Conservation (phyloP, 495 filamentous ascomycete species). For the Thermochaetoides thermophila region DNA sequence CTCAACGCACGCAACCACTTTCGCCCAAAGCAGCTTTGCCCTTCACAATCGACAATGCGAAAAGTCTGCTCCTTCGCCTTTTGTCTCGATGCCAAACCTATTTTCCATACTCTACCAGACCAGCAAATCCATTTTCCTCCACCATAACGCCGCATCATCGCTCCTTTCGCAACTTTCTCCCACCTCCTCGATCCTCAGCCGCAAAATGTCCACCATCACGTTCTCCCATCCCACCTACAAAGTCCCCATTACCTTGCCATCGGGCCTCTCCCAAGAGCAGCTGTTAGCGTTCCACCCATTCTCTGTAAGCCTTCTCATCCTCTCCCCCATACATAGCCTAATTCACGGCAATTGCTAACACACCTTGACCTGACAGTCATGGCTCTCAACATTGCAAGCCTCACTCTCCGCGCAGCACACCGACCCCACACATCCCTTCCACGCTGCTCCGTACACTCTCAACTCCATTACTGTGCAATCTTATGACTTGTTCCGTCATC, state of each 20-base stretch:
- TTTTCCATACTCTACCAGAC: slow-evolving; percentile 3
- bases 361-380: slow-evolving; percentile 26
- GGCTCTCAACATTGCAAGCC: slow-evolving; percentile 52
- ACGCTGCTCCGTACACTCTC: slow-evolving; percentile 53
- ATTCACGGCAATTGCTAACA: no score
- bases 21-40: slow-evolving; percentile 21
- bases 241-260: slow-evolving; percentile 40
- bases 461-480: slow-evolving; percentile 57
- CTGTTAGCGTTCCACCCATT: slow-evolving; percentile 61
- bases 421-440: slow-evolving; percentile 50
- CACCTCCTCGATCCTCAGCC: not conserved
- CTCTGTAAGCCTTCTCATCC: slow-evolving; percentile 21
- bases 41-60: slow-evolving; percentile 16
- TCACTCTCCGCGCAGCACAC: slow-evolving; percentile 47
- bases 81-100: slow-evolving; percentile 1
- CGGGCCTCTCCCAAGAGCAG: slow-evolving; percentile 44
- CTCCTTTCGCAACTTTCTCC: slow-evolving; percentile 1
- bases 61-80: not conserved
- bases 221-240: slow-evolving; percentile 32
- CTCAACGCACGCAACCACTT: no score
- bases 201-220: slow-evolving; percentile 20
- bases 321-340: not conserved
- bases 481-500: slow-evolving; percentile 51
- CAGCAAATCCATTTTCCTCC: not conserved
- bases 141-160: not conserved